Conservation (phyloP, 2,329 filamentous ascomycete species). For the Beauveria caledonica region DNA sequence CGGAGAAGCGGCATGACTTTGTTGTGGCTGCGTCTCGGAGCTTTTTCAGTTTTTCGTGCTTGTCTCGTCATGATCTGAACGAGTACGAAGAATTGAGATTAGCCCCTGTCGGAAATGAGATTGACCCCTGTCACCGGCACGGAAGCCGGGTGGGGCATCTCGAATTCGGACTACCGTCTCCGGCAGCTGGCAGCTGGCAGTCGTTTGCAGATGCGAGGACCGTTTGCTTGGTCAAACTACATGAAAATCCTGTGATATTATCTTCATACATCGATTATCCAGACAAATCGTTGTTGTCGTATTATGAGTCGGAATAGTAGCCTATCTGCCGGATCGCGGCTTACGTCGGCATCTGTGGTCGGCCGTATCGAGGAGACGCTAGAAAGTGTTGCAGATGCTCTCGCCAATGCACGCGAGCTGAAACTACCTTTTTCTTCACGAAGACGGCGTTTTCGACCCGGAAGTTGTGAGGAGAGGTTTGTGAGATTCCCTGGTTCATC, state of each 20-base stretch:
- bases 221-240: not conserved
- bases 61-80: not conserved
- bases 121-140: not conserved
- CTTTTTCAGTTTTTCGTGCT: not conserved
- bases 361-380: conserved; percentile 29
- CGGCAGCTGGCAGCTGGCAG: not conserved
- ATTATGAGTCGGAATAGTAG: not conserved
- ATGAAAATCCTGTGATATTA: not conserved
- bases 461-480: conserved; percentile 8
- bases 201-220: not conserved
- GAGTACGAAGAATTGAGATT: not conserved
- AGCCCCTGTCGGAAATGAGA: not conserved
- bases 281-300: not conserved
- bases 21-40: not conserved
- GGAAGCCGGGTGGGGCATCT: conserved; percentile 6
- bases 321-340: not conserved
- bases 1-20: conserved; percentile 4
- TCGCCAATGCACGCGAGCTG: conserved; percentile 20
- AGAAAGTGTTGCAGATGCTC: conserved; percentile 21
- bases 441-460: conserved; percentile 7
- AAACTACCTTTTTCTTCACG: conserved; percentile 21
- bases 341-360: conserved; percentile 19
- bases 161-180: conserved; percentile 3
- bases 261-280: not conserved
- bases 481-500: conserved; percentile 41